phyloP scores from a whole-genome alignment of 2,329 filamentous ascomycete genomes.

The Trichoderma semiorbis region DNA sequence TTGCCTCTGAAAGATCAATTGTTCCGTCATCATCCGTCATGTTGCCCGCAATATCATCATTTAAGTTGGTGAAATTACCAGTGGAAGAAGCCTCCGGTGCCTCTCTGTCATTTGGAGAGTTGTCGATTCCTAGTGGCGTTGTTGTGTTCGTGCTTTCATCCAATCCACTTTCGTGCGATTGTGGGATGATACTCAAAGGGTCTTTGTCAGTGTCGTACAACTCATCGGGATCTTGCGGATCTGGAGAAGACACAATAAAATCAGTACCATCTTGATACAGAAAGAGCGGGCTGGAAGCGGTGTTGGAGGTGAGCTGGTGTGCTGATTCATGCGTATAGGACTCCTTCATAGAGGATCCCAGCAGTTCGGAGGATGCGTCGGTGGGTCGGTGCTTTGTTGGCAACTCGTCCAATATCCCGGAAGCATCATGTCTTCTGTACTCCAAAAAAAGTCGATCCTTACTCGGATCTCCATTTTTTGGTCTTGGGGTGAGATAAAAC shows the following conservation, averaged over 20 bases:
- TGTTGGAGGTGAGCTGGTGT: not conserved
- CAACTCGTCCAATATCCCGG: not conserved
- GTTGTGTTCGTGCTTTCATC: not conserved
- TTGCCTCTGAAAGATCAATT: not conserved
- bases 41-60: not conserved
- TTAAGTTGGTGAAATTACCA: not conserved
- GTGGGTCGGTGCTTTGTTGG: not conserved
- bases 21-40: not conserved
- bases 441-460: not conserved
- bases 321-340: not conserved
- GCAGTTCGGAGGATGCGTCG: not conserved
- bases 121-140: not conserved
- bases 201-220: not conserved
- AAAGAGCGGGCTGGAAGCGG: not conserved
- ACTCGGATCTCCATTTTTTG: not conserved
- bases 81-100: not conserved
- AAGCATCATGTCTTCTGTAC: not conserved
- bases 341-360: not conserved
- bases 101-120: not conserved
- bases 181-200: not conserved
- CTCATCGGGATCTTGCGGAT: not conserved
- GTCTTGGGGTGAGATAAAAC: not conserved
- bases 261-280: not conserved
- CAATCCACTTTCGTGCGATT: not conserved
- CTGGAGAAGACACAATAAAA: not conserved